phyloP scores from a whole-genome alignment of 768 basidiomycete genomes.

The Phaffia australis region DNA sequence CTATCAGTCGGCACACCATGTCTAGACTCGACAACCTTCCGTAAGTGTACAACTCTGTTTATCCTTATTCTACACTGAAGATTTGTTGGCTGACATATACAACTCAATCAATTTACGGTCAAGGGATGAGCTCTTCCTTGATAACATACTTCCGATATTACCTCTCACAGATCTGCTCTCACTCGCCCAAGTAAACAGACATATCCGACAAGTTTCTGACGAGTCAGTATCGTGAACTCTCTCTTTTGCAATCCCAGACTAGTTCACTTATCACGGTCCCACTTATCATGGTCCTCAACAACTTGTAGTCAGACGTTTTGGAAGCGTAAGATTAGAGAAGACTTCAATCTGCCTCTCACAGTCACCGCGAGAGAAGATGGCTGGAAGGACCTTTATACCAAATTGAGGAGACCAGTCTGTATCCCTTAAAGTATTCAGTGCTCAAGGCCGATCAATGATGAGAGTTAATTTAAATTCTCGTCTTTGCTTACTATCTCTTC shows the following conservation, averaged over 20 bases:
- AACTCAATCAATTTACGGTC: too few relatives aligned
- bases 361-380: slow-evolving; percentile 16
- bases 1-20: too few relatives aligned
- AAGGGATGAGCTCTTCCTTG: slow-evolving; percentile 21
- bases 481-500: neutral
- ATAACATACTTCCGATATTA: slow-evolving; percentile 6
- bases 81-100: too few relatives aligned
- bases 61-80: too few relatives aligned
- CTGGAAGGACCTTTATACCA: slow-evolving; percentile 20
- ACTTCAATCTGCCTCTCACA: slow-evolving; percentile 15
- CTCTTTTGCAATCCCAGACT: neutral
- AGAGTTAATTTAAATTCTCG: neutral
- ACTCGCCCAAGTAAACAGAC: neutral
- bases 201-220: neutral
- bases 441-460: neutral
- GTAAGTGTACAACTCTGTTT: too few relatives aligned
- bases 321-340: neutral
- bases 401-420: slow-evolving; percentile 11
- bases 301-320: slow-evolving; percentile 12
- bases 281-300: too few relatives aligned
- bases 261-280: neutral
- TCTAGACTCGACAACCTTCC: too few relatives aligned
- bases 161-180: slow-evolving; percentile 2
- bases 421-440: neutral
- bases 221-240: slow-evolving; percentile 16